Conservation (phyloP, 805 yeast species). For the Sugiyamaella chiloensis region DNA sequence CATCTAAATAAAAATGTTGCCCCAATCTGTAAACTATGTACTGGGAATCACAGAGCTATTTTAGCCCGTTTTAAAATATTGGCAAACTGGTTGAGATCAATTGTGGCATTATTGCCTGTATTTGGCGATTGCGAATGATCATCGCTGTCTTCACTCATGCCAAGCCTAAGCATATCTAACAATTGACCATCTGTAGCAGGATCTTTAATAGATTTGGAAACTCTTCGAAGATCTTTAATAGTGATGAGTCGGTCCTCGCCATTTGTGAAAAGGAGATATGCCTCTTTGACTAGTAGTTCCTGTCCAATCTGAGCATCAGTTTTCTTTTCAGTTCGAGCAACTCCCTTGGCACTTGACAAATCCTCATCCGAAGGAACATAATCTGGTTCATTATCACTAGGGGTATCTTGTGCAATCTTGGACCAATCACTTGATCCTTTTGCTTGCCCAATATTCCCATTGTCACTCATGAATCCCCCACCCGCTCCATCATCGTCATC, state of each 20-base stretch:
- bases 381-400: not conserved
- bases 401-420: not conserved
- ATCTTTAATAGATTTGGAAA: constrained; percentile 27
- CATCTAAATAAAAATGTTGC: constrained; percentile 24
- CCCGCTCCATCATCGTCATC: not conserved
- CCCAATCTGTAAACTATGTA: constrained; percentile 5
- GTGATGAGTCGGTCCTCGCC: constrained; percentile 28
- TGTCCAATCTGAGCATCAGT: constrained; percentile 2
- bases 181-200: constrained; percentile 30
- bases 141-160: too few relatives aligned
- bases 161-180: constrained; percentile 33
- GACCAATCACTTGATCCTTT: not conserved
- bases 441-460: not conserved
- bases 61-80: constrained; percentile 27
- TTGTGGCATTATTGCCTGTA: constrained; percentile 15
- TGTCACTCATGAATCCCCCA: not conserved
- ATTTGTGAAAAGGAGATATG: constrained; percentile 17
- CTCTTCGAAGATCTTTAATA: constrained; percentile 25
- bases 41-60: constrained; percentile 12
- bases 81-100: constrained; percentile 25
- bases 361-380: not conserved
- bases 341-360: not conserved
- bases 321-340: not conserved
- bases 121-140: constrained; percentile 22
- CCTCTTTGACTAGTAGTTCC: constrained; percentile 12